These are phyloP conservation scores for Fusarium bulbicola DNA, from an alignment of 2,329 filamentous ascomycete species.

Conservation along the genomic window DNA sequence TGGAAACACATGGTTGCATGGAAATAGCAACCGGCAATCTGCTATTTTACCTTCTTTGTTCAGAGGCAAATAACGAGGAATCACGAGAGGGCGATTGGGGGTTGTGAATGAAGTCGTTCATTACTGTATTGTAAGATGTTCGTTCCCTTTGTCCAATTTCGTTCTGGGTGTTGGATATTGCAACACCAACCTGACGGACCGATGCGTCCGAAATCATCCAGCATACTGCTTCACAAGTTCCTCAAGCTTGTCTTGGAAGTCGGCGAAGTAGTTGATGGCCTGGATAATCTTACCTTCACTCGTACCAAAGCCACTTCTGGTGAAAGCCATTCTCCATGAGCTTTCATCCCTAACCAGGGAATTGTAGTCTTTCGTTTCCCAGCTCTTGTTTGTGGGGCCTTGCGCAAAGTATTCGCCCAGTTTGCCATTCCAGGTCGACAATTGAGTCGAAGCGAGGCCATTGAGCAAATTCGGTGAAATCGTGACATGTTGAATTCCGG, in stretches of 20 bases:
- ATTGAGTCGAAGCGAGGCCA: constrained; percentile 53
- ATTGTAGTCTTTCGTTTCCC: constrained; percentile 36
- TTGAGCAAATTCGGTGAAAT: constrained; percentile 63
- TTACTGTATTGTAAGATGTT: constrained; percentile 12
- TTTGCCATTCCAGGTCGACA: constrained; percentile 44
- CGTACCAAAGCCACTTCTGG: constrained; percentile 55
- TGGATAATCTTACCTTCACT: constrained; percentile 61
- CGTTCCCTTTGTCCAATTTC: constrained; percentile 5
- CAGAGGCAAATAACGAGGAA: neutral
- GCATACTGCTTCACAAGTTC: constrained; percentile 46
- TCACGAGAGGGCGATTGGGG: constrained; percentile 9
- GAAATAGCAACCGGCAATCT: neutral
- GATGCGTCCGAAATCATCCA: neutral
- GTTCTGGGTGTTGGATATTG: neutral
- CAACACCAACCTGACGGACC: neutral
- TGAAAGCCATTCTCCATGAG: constrained; percentile 61
- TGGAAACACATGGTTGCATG: neutral
- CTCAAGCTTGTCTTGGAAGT: constrained; percentile 64
- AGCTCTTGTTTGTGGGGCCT: constrained; percentile 42
- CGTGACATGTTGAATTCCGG: constrained; percentile 67
- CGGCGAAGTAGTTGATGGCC: constrained; percentile 67
- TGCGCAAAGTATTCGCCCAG: constrained; percentile 44
- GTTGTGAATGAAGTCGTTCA: constrained; percentile 7
- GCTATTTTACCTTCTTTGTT: constrained; percentile 10
- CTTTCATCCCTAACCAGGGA: constrained; percentile 51